These are phyloP conservation scores for Phytophthora europaea DNA, from an alignment of 352 stramenopile species.

Conservation along the genomic window DNA sequence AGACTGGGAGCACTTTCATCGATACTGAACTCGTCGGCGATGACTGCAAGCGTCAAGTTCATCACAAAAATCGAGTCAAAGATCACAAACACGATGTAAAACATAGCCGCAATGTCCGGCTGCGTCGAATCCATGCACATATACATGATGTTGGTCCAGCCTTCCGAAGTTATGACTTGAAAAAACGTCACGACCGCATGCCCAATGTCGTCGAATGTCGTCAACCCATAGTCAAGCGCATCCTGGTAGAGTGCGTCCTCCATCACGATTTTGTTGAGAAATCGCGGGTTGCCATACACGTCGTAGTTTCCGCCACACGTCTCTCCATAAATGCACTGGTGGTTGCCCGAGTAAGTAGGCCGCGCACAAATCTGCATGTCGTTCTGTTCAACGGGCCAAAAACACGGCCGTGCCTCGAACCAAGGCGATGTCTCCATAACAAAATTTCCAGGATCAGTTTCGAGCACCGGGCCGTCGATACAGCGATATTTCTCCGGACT, in stretches of 20 bases:
- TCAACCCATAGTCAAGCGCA: slow-evolving; percentile 90
- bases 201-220: slow-evolving; percentile 92
- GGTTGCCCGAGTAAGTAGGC: slow-evolving; percentile 47
- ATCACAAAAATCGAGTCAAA: slow-evolving; percentile 95
- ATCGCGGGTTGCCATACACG: slow-evolving; percentile 71
- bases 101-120: slow-evolving; percentile 70
- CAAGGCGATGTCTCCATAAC: slow-evolving; percentile 78
- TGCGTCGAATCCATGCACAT: slow-evolving; percentile 71
- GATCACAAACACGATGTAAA: slow-evolving; percentile 89
- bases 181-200: slow-evolving; percentile 93
- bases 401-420: slow-evolving; percentile 79
- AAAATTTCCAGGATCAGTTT: slow-evolving; percentile 46
- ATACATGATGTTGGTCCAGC: slow-evolving; percentile 95
- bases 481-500: slow-evolving; percentile 53
- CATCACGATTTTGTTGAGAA: slow-evolving; percentile 54
- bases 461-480: slow-evolving; percentile 45
- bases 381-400: slow-evolving; percentile 91
- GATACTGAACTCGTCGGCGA: slow-evolving; percentile 90
- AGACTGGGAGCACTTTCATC: slow-evolving; percentile 50
- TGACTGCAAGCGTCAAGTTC: slow-evolving; percentile 93
- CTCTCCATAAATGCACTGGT: slow-evolving; percentile 46
- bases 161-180: slow-evolving; percentile 94
- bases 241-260: slow-evolving; percentile 60
- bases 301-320: slow-evolving; percentile 81
- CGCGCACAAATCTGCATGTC: slow-evolving; percentile 81